phyloP scores from a whole-genome alignment of 1,284 basidiomycete species.

The Erythrobasidium hasegawianum region DNA sequence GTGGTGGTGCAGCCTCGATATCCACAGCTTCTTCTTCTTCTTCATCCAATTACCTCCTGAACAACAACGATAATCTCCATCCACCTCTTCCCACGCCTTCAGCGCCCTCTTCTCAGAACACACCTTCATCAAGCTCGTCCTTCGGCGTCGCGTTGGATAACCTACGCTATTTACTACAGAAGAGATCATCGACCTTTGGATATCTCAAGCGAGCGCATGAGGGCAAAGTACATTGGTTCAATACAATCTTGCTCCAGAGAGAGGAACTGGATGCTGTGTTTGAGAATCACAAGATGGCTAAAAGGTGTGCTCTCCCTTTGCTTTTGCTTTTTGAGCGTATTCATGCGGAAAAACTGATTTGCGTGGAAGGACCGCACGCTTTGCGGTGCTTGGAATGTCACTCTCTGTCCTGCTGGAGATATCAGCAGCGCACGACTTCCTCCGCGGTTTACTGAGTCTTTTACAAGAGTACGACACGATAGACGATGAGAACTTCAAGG shows the following conservation, averaged over 20 bases:
- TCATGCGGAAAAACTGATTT: too few relatives aligned
- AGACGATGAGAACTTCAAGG: slow-evolving; percentile 72
- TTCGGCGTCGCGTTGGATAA: slow-evolving; percentile 38
- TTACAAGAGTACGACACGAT: slow-evolving; percentile 72
- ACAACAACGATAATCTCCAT: too few relatives aligned
- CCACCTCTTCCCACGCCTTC: not conserved
- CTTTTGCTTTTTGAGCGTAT: too few relatives aligned
- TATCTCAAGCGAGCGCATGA: slow-evolving; percentile 77
- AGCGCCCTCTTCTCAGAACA: slow-evolving; percentile 29
- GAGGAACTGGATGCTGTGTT: slow-evolving; percentile 68
- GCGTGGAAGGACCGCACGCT: slow-evolving; percentile 53
- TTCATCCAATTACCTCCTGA: too few relatives aligned
- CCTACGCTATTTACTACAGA: slow-evolving; percentile 67
- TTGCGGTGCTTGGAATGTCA: slow-evolving; percentile 76
- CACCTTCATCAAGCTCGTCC: slow-evolving; percentile 20
- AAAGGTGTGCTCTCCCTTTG: slow-evolving; percentile 61
- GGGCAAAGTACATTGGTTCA: slow-evolving; percentile 76
- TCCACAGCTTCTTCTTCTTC: not conserved
- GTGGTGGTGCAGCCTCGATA: not conserved
- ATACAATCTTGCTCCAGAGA: slow-evolving; percentile 72
- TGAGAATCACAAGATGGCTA: slow-evolving; percentile 68
- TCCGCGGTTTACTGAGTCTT: slow-evolving; percentile 65
- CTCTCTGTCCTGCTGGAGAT: slow-evolving; percentile 71
- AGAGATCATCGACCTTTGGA: slow-evolving; percentile 73
- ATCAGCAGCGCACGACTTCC: slow-evolving; percentile 67